phyloP scores from a whole-genome alignment of 139 green algal species.

The Yamagishiella unicocca region DNA sequence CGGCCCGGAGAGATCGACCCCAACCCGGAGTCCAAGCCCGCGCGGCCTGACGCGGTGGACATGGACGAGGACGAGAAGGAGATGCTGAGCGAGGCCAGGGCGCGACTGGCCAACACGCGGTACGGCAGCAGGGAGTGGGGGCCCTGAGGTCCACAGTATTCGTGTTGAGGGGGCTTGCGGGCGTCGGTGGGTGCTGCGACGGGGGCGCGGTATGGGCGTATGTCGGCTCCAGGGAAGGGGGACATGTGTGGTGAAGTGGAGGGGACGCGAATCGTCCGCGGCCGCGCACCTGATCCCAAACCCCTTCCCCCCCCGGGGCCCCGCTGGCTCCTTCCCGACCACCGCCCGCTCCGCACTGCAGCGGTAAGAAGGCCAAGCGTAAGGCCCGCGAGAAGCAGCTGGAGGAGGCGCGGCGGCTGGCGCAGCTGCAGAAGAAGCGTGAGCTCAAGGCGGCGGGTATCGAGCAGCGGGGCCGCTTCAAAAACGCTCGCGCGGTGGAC shows the following conservation, averaged over 20 bases:
- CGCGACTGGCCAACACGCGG: constrained; percentile 97
- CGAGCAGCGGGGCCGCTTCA: constrained; percentile 9
- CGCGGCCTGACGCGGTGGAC: constrained; percentile 95
- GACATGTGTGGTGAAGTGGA: too few species aligned
- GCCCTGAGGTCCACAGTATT: too few species aligned
- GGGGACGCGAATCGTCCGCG: too few species aligned
- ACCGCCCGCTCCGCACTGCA: too few species aligned
- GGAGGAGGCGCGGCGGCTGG: constrained; percentile 96
- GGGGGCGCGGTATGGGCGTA: too few species aligned
- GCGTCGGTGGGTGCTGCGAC: too few species aligned
- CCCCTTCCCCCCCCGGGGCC: too few species aligned
- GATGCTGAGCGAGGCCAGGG: constrained; percentile 98
- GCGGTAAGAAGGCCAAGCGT: constrained; percentile 99
- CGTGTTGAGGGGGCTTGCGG: too few species aligned
- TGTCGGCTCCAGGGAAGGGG: too few species aligned
- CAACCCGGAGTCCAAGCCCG: constrained; percentile 97
- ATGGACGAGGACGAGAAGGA: constrained; percentile 99
- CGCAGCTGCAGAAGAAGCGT: constrained; percentile 96
- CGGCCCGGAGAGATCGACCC: constrained; percentile 98
- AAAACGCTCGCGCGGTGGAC: constrained; percentile 75
- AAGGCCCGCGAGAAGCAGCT: constrained; percentile 98
- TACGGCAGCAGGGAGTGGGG: constrained; percentile 24
- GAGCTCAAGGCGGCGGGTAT: constrained; percentile 80
- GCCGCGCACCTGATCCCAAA: too few species aligned
- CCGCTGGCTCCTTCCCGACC: too few species aligned